A percentile compares a stretch with the other conserved stretches of the same genome.
phyloP scores from a whole-genome alignment of 345 rosid genomes.

The Sapria himalayana region DNA sequence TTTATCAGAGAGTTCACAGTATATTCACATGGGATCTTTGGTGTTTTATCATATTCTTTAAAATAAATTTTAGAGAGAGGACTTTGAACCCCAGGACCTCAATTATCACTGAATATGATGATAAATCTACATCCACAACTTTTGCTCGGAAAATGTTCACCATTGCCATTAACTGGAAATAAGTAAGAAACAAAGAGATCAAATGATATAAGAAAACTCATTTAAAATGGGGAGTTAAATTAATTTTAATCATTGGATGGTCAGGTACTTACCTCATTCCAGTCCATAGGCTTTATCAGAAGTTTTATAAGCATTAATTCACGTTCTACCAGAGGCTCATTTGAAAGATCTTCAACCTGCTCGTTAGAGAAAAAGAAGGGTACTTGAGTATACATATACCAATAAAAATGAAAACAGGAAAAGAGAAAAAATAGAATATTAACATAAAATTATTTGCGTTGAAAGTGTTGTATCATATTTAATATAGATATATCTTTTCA shows the following conservation, averaged over 20 bases:
- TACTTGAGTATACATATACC: neutral
- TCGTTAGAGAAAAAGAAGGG: neutral
- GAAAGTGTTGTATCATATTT: too few relatives aligned
- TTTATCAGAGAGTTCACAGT: too few relatives aligned
- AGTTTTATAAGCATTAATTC: slow-evolving; percentile 84
- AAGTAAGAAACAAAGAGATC: slow-evolving; percentile 4
- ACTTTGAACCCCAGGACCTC: too few relatives aligned
- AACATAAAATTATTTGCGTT: neutral
- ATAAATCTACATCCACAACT: slow-evolving; percentile 72
- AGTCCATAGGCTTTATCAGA: slow-evolving; percentile 31
- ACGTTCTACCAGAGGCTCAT: slow-evolving; percentile 84
- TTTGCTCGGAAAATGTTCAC: slow-evolving; percentile 76
- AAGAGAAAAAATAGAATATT: neutral
- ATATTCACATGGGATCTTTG: too few relatives aligned
- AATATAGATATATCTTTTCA: too few relatives aligned
- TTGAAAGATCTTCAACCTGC: slow-evolving; percentile 83
- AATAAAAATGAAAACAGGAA: neutral
- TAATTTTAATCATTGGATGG: too few relatives aligned
- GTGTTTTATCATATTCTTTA: too few relatives aligned
- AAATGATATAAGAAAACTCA: neutral
- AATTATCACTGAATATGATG: slow-evolving; percentile 49
- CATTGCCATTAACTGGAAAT: slow-evolving; percentile 71
- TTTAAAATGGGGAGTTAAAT: neutral
- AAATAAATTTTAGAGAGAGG: too few relatives aligned
- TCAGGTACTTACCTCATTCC: slow-evolving; percentile 74